A percentile compares a stretch with the other conserved stretches of the same genome.
Evolutionary conservation across 306 rosid genomes (phyloP).

Genomic region (Heteromeles arbutifolia): DNA sequence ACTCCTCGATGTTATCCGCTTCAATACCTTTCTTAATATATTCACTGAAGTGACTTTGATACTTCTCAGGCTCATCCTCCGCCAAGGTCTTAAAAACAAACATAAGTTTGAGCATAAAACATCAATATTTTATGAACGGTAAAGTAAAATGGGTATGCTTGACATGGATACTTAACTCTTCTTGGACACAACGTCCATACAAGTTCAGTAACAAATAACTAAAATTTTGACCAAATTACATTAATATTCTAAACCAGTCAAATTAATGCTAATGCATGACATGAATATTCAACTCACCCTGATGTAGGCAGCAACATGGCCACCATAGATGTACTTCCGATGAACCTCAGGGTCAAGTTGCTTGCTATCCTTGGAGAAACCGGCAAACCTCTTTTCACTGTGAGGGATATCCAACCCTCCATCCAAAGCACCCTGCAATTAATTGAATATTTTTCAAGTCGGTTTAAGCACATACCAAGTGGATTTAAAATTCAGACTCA

Average conservation of each 20-base stretch:
- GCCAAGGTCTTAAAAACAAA: constrained; percentile 4
- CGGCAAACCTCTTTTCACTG: constrained; percentile 70
- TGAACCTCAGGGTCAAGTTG: constrained; percentile 61
- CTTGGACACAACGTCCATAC: too few species aligned
- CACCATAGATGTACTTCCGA: constrained; percentile 63
- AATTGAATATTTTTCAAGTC: too few species aligned
- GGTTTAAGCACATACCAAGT: too few species aligned
- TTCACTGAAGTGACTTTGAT: constrained; percentile 56
- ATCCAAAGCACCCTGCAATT: constrained; percentile 46
- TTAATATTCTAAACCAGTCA: too few species aligned
- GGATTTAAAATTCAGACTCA: too few species aligned
- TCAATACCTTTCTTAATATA: constrained; percentile 51
- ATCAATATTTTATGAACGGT: too few species aligned
- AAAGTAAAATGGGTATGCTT: too few species aligned
- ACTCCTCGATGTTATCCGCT: constrained; percentile 42
- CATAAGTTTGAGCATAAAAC: too few species aligned
- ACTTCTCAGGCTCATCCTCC: constrained; percentile 74
- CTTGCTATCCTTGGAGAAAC: constrained; percentile 46
- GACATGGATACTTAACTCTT: too few species aligned
- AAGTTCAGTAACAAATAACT: too few species aligned
- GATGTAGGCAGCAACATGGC: constrained; percentile 58
- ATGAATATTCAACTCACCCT: constrained; percentile 4
- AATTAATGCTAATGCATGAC: too few species aligned
- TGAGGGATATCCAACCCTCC: constrained; percentile 78
- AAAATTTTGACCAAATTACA: too few species aligned